phyloP scores from a whole-genome alignment of 2,329 filamentous ascomycete species.

The Colletotrichum sp. region DNA sequence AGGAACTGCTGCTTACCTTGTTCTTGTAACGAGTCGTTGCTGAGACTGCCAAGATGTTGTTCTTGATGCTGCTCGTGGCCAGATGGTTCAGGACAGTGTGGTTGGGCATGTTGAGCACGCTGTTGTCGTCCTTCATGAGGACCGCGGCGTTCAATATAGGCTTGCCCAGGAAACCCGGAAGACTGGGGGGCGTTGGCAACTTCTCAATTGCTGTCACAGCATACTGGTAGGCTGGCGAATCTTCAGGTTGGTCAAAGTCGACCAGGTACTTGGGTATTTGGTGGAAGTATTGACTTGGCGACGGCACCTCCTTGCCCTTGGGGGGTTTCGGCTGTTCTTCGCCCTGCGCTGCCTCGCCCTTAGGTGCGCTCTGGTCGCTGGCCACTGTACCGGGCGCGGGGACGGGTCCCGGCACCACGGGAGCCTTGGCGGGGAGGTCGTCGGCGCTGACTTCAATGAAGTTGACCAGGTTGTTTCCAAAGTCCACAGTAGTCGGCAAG shows the following conservation, averaged over 20 bases:
- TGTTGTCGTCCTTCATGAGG: slow-evolving; percentile 97
- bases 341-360: slow-evolving; percentile 38
- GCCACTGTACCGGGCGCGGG: slow-evolving; percentile 33
- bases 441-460: slow-evolving; percentile 93
- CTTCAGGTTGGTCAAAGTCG: slow-evolving; percentile 86
- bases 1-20: slow-evolving; percentile 66
- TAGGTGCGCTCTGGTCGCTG: slow-evolving; percentile 28
- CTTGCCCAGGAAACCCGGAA: slow-evolving; percentile 91
- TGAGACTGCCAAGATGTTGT: slow-evolving; percentile 92
- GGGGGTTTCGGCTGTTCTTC: slow-evolving; percentile 49
- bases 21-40: slow-evolving; percentile 97
- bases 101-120: slow-evolving; percentile 95
- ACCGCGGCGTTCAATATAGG: slow-evolving; percentile 92
- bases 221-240: slow-evolving; percentile 74
- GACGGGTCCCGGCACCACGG: slow-evolving; percentile 34
- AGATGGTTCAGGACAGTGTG: slow-evolving; percentile 96
- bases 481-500: slow-evolving; percentile 94
- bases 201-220: slow-evolving; percentile 78
- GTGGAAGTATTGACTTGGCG: slow-evolving; percentile 67
- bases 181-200: slow-evolving; percentile 80
- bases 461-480: slow-evolving; percentile 97
- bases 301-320: slow-evolving; percentile 61
- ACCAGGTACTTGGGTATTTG: slow-evolving; percentile 84
- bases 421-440: slow-evolving; percentile 55
- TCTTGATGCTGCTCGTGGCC: slow-evolving; percentile 97